These are phyloP conservation scores for Barbarea vulgaris DNA, from an alignment of 345 rosid genomes.

Conservation along the genomic window DNA sequence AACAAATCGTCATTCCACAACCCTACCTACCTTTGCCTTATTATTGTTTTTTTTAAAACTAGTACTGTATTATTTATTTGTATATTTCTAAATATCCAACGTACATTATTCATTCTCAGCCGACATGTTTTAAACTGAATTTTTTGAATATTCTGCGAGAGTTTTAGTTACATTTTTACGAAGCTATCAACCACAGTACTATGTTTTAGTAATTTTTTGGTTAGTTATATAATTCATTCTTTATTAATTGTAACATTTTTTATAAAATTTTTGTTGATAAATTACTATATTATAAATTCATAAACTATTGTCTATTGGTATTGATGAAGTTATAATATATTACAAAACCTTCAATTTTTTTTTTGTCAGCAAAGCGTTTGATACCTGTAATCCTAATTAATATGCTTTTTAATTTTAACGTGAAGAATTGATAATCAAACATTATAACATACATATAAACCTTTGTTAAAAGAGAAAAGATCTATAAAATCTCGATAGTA, in stretches of 20 bases:
- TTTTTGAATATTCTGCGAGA: neutral
- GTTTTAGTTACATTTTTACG: neutral
- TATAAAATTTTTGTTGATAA: neutral
- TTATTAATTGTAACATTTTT: neutral
- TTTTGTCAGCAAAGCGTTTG: neutral
- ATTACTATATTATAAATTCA: neutral
- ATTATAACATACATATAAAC: too few species aligned
- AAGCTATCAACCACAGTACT: neutral
- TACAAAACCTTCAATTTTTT: neutral
- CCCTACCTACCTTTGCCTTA: constrained; percentile 21
- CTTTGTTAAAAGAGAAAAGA: too few species aligned
- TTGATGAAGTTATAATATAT: neutral
- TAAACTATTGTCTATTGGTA: too few species aligned
- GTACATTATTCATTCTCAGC: neutral
- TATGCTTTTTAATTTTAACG: neutral
- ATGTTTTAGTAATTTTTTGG: neutral
- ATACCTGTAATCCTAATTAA: neutral
- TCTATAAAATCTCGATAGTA: neutral
- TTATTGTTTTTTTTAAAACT: too few species aligned
- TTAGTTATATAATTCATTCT: neutral
- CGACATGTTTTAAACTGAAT: neutral
- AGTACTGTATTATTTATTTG: neutral
- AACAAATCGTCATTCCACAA: constrained; percentile 8
- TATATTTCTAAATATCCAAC: neutral
- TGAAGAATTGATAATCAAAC: neutral